phyloP scores from a whole-genome alignment of 441 rosid genomes.

The Omphalea diandra region DNA sequence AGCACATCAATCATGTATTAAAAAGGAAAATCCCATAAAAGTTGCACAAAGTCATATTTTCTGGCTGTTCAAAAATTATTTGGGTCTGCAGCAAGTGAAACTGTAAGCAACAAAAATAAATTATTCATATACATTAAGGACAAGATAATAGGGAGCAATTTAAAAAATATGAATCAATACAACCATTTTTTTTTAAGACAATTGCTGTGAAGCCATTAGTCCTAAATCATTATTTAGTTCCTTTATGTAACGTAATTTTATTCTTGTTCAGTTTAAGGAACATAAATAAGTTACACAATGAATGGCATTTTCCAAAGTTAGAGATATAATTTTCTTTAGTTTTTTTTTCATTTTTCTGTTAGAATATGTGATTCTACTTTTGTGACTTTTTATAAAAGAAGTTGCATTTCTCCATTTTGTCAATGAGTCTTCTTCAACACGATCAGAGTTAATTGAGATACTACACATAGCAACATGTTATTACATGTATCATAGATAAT shows the following conservation, averaged over 20 bases:
- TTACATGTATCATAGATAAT: background rate
- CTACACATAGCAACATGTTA: background rate
- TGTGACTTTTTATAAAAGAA: background rate
- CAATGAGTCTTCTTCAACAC: background rate
- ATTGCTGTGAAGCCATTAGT: background rate
- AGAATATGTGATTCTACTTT: background rate
- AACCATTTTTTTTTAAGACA: too few relatives aligned
- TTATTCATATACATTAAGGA: too few relatives aligned
- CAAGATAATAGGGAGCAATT: background rate
- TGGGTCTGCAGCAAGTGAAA: background rate
- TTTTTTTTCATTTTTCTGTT: background rate
- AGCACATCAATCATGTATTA: background rate
- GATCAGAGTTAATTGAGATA: background rate
- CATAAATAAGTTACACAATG: background rate
- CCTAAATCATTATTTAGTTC: background rate
- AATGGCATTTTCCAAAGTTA: background rate
- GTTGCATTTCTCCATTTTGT: background rate
- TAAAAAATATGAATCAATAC: background rate
- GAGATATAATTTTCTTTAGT: background rate
- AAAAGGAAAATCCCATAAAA: background rate
- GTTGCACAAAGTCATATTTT: background rate
- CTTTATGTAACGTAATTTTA: background rate
- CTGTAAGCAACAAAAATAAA: too few relatives aligned
- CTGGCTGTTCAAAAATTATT: background rate
- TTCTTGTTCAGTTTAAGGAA: background rate